These are phyloP conservation scores for Colletotrichum chlorophyti DNA, from an alignment of 2,329 filamentous ascomycete species.

Conservation along the genomic window DNA sequence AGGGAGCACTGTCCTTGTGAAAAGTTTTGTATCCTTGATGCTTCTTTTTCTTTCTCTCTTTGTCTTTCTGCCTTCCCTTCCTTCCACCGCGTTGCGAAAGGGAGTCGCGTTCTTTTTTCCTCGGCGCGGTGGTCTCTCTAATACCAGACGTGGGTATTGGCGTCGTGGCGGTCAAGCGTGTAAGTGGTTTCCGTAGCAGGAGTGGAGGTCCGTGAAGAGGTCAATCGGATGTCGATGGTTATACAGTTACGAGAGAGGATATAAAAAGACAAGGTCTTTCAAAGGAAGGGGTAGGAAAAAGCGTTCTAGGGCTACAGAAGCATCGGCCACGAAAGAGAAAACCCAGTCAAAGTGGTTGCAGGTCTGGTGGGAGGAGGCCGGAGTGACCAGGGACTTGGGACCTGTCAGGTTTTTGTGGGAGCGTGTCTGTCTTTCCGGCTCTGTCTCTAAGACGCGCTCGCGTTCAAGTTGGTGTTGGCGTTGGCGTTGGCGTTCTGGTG, in stretches of 20 bases:
- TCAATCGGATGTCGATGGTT: conserved; percentile 2
- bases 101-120: conserved; percentile 21
- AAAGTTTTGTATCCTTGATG: not conserved
- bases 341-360: conserved; percentile 27
- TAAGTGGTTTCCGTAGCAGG: conserved; percentile 19
- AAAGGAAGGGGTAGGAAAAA: not conserved
- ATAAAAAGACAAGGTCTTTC: not conserved
- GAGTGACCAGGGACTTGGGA: conserved; percentile 35
- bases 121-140: conserved; percentile 5
- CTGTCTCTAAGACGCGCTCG: too few relatives aligned
- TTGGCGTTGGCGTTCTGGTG: too few relatives aligned
- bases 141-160: conserved; percentile 27
- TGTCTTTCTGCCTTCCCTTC: not conserved
- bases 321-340: conserved; percentile 5
- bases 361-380: conserved; percentile 35
- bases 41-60: not conserved
- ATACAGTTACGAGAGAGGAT: not conserved
- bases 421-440: conserved; percentile 15
- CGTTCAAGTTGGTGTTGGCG: too few relatives aligned
- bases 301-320: not conserved
- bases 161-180: conserved; percentile 23
- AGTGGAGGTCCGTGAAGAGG: not conserved
- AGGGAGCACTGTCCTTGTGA: not conserved
- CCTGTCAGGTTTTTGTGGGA: conserved; percentile 39
- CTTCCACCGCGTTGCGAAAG: conserved; percentile 19